Evolutionary conservation across 2,329 filamentous ascomycete genomes (phyloP).

Genomic region (Aschersonia sp.): DNA sequence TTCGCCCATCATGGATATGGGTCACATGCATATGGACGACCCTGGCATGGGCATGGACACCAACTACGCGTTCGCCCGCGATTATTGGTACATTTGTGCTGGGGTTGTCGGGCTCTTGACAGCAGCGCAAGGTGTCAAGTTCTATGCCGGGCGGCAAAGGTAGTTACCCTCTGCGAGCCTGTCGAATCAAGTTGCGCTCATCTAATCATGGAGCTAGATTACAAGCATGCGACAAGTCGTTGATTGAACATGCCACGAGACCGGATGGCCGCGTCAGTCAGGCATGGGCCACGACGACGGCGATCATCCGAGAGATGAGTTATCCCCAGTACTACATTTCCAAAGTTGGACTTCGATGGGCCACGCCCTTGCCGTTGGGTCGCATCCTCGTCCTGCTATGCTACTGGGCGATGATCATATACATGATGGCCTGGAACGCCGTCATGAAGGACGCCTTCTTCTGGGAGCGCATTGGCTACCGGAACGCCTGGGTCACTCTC

Average conservation of each 20-base stretch:
- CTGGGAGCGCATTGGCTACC: slow-evolving; percentile 52
- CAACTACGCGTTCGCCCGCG: slow-evolving; percentile 36
- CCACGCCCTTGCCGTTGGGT: slow-evolving; percentile 44
- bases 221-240: slow-evolving; percentile 25
- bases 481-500: slow-evolving; percentile 52
- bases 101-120: slow-evolving; percentile 29
- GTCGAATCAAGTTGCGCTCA: neutral
- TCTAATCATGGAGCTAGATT: slow-evolving; percentile 21
- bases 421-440: slow-evolving; percentile 37
- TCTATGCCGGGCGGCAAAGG: slow-evolving; percentile 26
- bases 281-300: slow-evolving; percentile 43
- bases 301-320: slow-evolving; percentile 38
- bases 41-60: slow-evolving; percentile 21
- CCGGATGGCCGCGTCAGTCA: slow-evolving; percentile 31
- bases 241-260: slow-evolving; percentile 34
- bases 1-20: slow-evolving; percentile 17
- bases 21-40: slow-evolving; percentile 14
- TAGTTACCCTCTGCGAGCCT: slow-evolving; percentile 8
- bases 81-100: slow-evolving; percentile 45
- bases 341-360: slow-evolving; percentile 32
- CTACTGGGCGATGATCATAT: slow-evolving; percentile 45
- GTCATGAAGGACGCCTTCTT: slow-evolving; percentile 38
- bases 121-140: slow-evolving; percentile 26
- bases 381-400: slow-evolving; percentile 34
- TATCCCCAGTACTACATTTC: slow-evolving; percentile 40